A percentile compares a stretch with the other conserved stretches of the same genome.
These are phyloP conservation scores for Colletotrichum abscissum DNA, from an alignment of 2,329 filamentous ascomycete genomes.

Conservation along the genomic window DNA sequence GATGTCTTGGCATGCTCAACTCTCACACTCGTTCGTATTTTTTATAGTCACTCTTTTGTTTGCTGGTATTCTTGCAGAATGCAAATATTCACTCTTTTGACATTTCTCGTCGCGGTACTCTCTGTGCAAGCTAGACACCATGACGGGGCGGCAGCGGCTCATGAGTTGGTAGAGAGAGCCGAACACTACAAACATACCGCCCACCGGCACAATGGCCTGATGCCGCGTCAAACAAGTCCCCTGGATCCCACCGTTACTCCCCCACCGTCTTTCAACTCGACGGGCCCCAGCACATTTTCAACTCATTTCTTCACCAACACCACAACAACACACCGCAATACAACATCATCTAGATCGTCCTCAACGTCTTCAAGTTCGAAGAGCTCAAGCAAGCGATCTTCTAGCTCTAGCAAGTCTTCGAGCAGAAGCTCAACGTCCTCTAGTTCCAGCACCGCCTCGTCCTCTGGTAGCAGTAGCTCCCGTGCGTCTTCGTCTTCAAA, in stretches of 20 bases:
- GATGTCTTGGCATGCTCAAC: neutral
- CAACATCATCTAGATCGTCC: neutral
- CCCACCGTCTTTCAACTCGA: conserved; percentile 2
- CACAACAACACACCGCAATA: neutral
- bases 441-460: neutral
- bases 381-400: conserved; percentile 1
- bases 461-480: neutral
- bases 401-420: neutral
- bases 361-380: neutral
- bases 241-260: neutral
- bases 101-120: neutral
- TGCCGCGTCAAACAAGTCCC: neutral
- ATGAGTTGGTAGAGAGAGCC: neutral
- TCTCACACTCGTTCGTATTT: neutral
- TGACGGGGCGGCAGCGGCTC: neutral
- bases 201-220: neutral
- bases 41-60: neutral
- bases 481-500: neutral
- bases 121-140: neutral
- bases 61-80: neutral
- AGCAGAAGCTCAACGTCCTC: neutral
- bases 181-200: neutral
- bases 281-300: conserved; percentile 5
- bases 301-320: neutral
- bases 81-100: neutral